These are phyloP conservation scores for Trichoderma gracile DNA, from an alignment of 2,329 filamentous ascomycete genomes.

Conservation along the genomic window DNA sequence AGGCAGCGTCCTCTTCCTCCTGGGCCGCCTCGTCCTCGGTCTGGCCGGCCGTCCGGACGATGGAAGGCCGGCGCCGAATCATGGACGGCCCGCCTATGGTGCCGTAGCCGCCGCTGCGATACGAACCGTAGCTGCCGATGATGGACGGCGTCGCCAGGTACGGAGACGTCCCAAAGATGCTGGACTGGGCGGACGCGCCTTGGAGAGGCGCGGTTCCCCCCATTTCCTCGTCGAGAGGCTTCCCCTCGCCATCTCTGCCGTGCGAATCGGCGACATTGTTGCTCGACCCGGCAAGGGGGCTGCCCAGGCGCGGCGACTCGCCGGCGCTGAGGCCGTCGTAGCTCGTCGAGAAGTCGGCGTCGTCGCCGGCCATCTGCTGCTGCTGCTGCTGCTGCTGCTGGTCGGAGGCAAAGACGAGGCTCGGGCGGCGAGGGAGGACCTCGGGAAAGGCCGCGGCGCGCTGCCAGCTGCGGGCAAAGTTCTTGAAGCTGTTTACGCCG, in stretches of 20 bases:
- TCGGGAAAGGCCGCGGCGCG: slow-evolving; percentile 86
- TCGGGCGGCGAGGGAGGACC: slow-evolving; percentile 75
- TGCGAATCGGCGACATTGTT: slow-evolving; percentile 28
- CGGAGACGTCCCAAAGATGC: slow-evolving; percentile 59
- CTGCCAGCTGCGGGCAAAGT: slow-evolving; percentile 90
- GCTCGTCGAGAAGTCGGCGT: slow-evolving; percentile 45
- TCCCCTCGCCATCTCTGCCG: slow-evolving; percentile 50
- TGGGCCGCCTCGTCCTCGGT: slow-evolving; percentile 28
- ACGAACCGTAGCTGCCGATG: slow-evolving; percentile 68
- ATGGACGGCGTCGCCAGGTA: slow-evolving; percentile 68
- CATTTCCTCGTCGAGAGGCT: slow-evolving; percentile 49
- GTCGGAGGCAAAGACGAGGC: slow-evolving; percentile 67
- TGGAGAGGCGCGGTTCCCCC: slow-evolving; percentile 31
- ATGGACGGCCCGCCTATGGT: slow-evolving; percentile 44
- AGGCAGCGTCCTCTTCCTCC: slow-evolving; percentile 40
- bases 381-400: slow-evolving; percentile 34
- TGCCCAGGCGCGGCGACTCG: slow-evolving; percentile 35
- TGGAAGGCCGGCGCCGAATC: slow-evolving; percentile 47
- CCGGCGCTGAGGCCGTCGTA: slow-evolving; percentile 42
- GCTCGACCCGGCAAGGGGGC: slow-evolving; percentile 31
- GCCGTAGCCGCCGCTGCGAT: slow-evolving; percentile 52
- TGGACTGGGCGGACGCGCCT: slow-evolving; percentile 38
- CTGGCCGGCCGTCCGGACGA: slow-evolving; percentile 43
- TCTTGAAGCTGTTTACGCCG: slow-evolving; percentile 90
- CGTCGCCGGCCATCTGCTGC: slow-evolving; percentile 28